Conservation (phyloP, 2,329 filamentous ascomycete genomes). For the Cylindrodendrum hubeiense region DNA sequence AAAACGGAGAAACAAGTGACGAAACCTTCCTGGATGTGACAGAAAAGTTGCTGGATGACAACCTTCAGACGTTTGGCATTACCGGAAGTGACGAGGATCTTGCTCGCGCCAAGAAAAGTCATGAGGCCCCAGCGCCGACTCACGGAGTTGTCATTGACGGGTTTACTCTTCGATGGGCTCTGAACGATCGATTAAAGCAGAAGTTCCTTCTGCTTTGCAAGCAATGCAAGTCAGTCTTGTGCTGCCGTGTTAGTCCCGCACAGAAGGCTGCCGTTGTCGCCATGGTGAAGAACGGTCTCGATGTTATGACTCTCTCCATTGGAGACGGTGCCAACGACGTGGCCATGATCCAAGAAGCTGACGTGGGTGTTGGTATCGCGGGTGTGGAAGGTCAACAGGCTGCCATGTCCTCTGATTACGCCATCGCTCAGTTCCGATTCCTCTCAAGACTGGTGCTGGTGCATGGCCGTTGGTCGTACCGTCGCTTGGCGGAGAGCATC, state of each 20-base stretch:
- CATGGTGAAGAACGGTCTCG: conserved; percentile 94
- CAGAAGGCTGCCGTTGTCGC: conserved; percentile 98
- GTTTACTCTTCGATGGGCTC: conserved; percentile 89
- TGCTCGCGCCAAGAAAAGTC: conserved; percentile 80
- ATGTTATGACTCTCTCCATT: conserved; percentile 95
- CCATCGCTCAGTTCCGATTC: conserved; percentile 94
- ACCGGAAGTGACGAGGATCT: conserved; percentile 90
- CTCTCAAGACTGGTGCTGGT: conserved; percentile 87
- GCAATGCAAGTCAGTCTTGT: conserved; percentile 95
- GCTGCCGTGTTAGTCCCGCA: conserved; percentile 95
- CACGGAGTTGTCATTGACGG: conserved; percentile 96
- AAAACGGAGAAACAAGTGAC: conserved; percentile 61
- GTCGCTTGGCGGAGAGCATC: conserved; percentile 90
- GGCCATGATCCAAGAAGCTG: conserved; percentile 97
- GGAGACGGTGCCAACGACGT: conserved; percentile 97
- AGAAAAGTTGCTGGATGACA: conserved; percentile 79
- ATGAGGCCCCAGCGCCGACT: conserved; percentile 87
- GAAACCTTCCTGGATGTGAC: conserved; percentile 68
- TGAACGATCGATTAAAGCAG: conserved; percentile 85
- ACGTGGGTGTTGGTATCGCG: conserved; percentile 96
- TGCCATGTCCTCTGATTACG: conserved; percentile 96
- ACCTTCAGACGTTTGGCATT: conserved; percentile 80
- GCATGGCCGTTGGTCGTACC: conserved; percentile 96
- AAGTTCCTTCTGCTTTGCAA: conserved; percentile 97
- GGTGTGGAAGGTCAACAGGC: conserved; percentile 93